phyloP scores from a whole-genome alignment of 2,329 filamentous ascomycete genomes.

The Aspergillus fumigatiaffinis region DNA sequence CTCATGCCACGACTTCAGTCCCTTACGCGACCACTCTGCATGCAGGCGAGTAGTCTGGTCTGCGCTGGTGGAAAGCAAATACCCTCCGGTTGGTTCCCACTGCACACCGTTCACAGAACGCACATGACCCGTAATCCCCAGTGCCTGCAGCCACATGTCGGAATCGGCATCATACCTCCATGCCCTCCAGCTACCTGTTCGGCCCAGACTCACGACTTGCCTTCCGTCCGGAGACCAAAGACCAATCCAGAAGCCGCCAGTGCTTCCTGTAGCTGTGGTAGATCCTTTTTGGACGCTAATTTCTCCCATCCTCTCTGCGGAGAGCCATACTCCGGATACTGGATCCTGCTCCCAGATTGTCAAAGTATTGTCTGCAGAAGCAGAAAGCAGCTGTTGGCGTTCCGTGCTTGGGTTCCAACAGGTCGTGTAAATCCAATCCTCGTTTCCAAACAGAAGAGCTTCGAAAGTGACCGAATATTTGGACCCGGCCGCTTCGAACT shows the following conservation, averaged over 20 bases:
- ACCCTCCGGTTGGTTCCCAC: slow-evolving; percentile 79
- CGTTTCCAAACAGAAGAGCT: slow-evolving; percentile 86
- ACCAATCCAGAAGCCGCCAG: slow-evolving; percentile 93
- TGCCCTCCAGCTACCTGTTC: slow-evolving; percentile 88
- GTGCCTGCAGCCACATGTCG: slow-evolving; percentile 70
- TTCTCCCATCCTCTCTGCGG: slow-evolving; percentile 78
- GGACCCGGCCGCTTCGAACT: slow-evolving; percentile 57
- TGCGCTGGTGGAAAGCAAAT: slow-evolving; percentile 80
- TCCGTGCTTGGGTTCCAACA: slow-evolving; percentile 61
- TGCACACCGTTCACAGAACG: slow-evolving; percentile 74
- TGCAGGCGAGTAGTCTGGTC: slow-evolving; percentile 93
- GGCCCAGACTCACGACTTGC: slow-evolving; percentile 74
- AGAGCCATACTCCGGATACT: slow-evolving; percentile 85
- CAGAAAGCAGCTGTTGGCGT: slow-evolving; percentile 72
- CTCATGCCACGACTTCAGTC: slow-evolving; percentile 75
- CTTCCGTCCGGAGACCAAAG: slow-evolving; percentile 79
- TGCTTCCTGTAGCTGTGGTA: slow-evolving; percentile 91
- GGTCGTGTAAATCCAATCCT: slow-evolving; percentile 96
- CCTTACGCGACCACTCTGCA: slow-evolving; percentile 65
- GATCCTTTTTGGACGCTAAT: slow-evolving; percentile 94
- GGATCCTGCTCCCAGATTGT: slow-evolving; percentile 87
- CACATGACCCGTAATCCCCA: slow-evolving; percentile 81
- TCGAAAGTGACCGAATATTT: slow-evolving; percentile 88
- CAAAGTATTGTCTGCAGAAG: slow-evolving; percentile 92
- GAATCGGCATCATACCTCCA: slow-evolving; percentile 64